Evolutionary conservation across 1,284 basidiomycete species (phyloP).

Genomic region (Naganishia sp.): DNA sequence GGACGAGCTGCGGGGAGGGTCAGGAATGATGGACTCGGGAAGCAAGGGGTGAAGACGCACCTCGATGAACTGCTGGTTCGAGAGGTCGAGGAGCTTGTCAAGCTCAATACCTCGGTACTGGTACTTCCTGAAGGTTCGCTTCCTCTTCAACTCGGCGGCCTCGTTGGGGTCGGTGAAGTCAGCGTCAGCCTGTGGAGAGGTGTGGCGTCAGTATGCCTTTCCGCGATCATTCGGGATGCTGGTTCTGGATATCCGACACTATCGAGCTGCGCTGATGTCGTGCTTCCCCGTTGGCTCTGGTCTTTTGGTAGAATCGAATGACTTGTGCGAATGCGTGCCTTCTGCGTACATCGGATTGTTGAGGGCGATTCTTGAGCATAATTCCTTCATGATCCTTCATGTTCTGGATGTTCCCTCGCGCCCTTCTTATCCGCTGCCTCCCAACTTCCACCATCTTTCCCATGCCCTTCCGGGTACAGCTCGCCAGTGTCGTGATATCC

Average conservation of each 20-base stretch:
- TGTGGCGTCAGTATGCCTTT: not conserved
- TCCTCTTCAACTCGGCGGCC: slow-evolving; percentile 94
- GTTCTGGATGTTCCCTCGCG: not conserved
- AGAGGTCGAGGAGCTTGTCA: slow-evolving; percentile 93
- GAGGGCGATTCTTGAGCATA: not conserved
- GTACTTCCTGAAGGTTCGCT: slow-evolving; percentile 98
- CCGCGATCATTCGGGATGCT: not conserved
- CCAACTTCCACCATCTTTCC: not conserved
- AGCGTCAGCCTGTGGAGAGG: slow-evolving; percentile 63
- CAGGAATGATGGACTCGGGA: not conserved
- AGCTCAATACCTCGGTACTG: slow-evolving; percentile 97
- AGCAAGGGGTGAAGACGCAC: slow-evolving; percentile 40
- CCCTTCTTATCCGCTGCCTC: too few species aligned
- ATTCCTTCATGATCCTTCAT: not conserved
- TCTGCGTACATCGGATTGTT: too few species aligned
- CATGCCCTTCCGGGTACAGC: not conserved
- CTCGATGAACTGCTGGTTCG: slow-evolving; percentile 76
- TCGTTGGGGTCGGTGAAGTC: slow-evolving; percentile 79
- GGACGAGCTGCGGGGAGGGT: slow-evolving; percentile 71
- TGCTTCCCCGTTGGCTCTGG: not conserved
- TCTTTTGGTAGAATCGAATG: too few species aligned
- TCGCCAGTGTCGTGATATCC: not conserved
- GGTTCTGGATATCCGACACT: not conserved
- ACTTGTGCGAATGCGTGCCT: not conserved
- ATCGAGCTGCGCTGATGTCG: not conserved